Base-by-base conservation (phyloP, 2,329 filamentous ascomycete genomes). In the Pseudogymnoascus sp. region DNA sequence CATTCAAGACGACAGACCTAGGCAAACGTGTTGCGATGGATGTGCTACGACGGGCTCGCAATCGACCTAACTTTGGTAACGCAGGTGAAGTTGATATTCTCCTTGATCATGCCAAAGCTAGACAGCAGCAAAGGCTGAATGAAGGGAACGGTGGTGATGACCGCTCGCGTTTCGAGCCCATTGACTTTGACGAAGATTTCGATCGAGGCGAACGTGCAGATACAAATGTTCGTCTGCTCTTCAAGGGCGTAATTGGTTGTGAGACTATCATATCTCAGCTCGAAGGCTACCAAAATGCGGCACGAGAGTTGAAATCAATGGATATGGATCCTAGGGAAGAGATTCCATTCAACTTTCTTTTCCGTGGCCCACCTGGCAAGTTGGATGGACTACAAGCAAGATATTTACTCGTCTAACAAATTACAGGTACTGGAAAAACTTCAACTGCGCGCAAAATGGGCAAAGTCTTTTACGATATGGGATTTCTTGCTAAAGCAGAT, bases 391-490 rank as follows among this genome's bases (percentile, higher is more conserved):
- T 34, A 34, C 31, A 34, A 34, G 31, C 31, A 34, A 34, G 9
- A 34, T 34, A 34, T 12, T 34, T 34, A 34, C 31, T 34, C 31
- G 31, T 34, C 31, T 34, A 34, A 34, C 11, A 34, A 34, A 34
- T 34, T 34, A 12, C 31, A 38, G 37, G 37, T n/a, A 38, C 37
- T 8, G 37, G 37, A 7, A 38, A 91, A 69, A 89, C 88, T 0
- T 89, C 80, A 0, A 89, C 89, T 0, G 76, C 79, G 16, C 88
- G 86, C 66, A 34, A 34, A 34, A 89, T 91, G 82, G 88, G 88
- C 5, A 82, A 89, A 64, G 77, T 91, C 0, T 91, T 84, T 69
- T 91, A 89, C 70, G 84, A 91, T 67, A 84, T 90, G 82, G 87
- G 88, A 0, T 82, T 91, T 28, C 75, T 92, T 1, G 73, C 81